Evolutionary conservation across 306 rosid species (phyloP).

Genomic region (Citrullus amarus): DNA sequence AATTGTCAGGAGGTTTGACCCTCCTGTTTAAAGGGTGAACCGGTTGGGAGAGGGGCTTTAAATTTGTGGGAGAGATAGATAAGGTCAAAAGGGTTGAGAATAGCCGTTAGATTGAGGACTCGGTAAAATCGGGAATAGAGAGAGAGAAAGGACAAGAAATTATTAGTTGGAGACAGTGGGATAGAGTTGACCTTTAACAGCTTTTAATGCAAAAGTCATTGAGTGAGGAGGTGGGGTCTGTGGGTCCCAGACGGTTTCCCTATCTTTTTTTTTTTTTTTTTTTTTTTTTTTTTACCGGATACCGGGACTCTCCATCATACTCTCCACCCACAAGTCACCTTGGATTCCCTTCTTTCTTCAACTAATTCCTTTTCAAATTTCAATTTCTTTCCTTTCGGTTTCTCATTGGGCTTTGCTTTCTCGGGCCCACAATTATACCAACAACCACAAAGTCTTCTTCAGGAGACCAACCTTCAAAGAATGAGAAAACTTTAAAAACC

Average conservation of each 20-base stretch:
- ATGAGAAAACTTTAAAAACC: background rate
- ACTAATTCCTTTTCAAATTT: background rate
- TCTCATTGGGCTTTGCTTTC: background rate
- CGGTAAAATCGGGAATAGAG: background rate
- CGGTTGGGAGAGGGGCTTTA: constrained; percentile 9
- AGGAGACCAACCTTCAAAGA: constrained; percentile 3
- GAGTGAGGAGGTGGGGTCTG: constrained; percentile 13
- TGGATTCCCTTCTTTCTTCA: constrained; percentile 12
- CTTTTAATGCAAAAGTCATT: constrained; percentile 53
- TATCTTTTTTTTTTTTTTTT: no score
- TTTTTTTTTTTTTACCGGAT: constrained; percentile 21
- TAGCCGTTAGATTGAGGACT: constrained; percentile 61
- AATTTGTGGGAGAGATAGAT: constrained; percentile 10
- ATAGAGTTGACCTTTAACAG: constrained; percentile 63
- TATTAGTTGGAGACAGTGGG: constrained; percentile 47
- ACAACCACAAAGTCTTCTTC: background rate
- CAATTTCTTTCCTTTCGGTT: background rate
- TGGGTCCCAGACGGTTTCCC: constrained; percentile 9
- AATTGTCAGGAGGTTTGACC: constrained; percentile 18
- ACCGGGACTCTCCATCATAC: constrained; percentile 19
- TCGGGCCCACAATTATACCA: background rate
- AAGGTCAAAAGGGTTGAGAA: constrained; percentile 49
- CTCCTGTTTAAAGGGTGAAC: constrained; percentile 5
- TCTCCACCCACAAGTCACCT: constrained; percentile 1
- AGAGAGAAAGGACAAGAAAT: background rate